Evolutionary conservation across 2,329 filamentous ascomycete species (phyloP).

Genomic region (Colletotrichum agaves): DNA sequence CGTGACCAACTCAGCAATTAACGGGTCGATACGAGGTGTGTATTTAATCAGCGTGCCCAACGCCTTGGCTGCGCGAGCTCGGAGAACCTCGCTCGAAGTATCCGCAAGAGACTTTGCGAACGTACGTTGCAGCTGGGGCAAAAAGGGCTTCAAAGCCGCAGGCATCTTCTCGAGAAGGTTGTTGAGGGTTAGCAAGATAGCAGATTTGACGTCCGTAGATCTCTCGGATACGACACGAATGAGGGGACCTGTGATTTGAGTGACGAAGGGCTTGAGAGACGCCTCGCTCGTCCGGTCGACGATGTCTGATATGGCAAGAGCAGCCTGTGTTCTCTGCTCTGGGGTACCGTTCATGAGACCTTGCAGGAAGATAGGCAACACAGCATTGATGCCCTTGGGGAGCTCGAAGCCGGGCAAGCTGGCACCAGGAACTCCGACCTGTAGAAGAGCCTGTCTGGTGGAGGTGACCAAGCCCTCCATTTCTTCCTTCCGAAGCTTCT

Average conservation of each 20-base stretch:
- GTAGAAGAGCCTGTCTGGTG: conserved; percentile 85
- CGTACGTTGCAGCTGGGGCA: conserved; percentile 94
- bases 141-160: conserved; percentile 92
- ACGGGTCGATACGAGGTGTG: conserved; percentile 92
- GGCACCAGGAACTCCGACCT: conserved; percentile 87
- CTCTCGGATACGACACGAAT: conserved; percentile 98
- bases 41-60: conserved; percentile 95
- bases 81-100: conserved; percentile 86
- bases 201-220: conserved; percentile 94
- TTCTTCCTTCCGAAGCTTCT: conserved; percentile 92
- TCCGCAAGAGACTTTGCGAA: conserved; percentile 97
- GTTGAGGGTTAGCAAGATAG: conserved; percentile 93
- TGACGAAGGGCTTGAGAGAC: conserved; percentile 92
- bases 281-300: conserved; percentile 91
- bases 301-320: conserved; percentile 93
- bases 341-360: conserved; percentile 96
- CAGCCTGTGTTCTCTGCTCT: conserved; percentile 91
- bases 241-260: conserved; percentile 95
- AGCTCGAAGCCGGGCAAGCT: conserved; percentile 89
- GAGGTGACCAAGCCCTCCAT: conserved; percentile 94
- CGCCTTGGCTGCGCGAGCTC: conserved; percentile 90
- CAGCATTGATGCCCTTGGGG: conserved; percentile 96
- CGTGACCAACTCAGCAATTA: conserved; percentile 92
- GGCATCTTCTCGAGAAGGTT: conserved; percentile 97
- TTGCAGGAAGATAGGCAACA: conserved; percentile 96